phyloP scores from a whole-genome alignment of 345 rosid genomes.

The Eucalyptus regnans region DNA sequence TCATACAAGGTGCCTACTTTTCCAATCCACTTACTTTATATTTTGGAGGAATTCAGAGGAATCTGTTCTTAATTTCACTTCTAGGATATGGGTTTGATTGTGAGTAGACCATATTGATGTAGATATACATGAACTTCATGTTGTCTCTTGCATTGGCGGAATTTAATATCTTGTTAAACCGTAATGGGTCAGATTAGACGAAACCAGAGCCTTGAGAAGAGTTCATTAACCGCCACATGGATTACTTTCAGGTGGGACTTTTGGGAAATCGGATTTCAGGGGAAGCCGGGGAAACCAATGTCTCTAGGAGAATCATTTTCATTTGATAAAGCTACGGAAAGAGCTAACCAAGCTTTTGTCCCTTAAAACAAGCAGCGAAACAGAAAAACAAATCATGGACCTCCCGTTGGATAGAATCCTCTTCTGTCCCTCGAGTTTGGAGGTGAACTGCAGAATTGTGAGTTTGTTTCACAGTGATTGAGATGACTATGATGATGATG shows the following conservation, averaged over 20 bases:
- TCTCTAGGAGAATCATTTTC: conserved; percentile 18
- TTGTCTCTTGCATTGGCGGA: not conserved
- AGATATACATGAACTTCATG: not conserved
- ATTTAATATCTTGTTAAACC: not conserved
- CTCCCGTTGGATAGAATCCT: conserved; percentile 84
- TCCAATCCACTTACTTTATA: not conserved
- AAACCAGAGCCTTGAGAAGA: conserved; percentile 34
- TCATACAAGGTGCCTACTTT: not conserved
- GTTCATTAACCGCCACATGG: conserved; percentile 83
- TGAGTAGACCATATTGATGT: not conserved
- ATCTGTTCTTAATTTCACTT: not conserved
- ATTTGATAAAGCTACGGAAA: conserved; percentile 42
- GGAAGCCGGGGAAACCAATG: conserved; percentile 13
- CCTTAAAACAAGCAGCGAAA: conserved; percentile 28
- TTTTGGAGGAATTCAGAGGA: not conserved
- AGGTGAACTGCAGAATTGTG: conserved; percentile 62
- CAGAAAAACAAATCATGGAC: conserved; percentile 29
- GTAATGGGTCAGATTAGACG: conserved; percentile 6
- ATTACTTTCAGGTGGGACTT: conserved; percentile 70
- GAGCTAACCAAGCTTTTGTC: conserved; percentile 63
- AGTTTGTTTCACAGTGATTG: conserved; percentile 17
- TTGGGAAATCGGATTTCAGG: conserved; percentile 38
- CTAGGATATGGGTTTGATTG: too few species aligned
- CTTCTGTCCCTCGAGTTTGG: conserved; percentile 86
- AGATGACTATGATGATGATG: conserved; percentile 22